Conservation (phyloP, 768 basidiomycete genomes). For the Clitopilus passeckerianus region DNA sequence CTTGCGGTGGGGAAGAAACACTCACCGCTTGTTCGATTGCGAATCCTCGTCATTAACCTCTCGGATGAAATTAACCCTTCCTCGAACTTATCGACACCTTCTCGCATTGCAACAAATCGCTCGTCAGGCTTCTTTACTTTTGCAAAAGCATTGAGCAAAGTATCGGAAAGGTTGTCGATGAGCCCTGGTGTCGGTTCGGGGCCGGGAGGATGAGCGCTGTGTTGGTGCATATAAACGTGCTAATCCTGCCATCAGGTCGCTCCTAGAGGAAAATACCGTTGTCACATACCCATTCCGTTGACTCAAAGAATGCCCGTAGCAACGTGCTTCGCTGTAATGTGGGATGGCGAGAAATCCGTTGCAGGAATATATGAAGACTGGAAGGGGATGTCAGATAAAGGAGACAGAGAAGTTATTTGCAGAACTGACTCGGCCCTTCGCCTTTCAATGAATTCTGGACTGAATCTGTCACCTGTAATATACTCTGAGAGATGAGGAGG, state of each 20-base stretch:
- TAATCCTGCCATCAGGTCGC: conserved; percentile 22
- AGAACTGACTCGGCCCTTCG: conserved; percentile 75
- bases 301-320: conserved; percentile 92
- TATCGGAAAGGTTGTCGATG: conserved; percentile 94
- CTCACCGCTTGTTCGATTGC: conserved; percentile 86
- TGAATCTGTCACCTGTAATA: conserved; percentile 95
- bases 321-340: conserved; percentile 89
- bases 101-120: conserved; percentile 88
- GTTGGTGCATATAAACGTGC: conserved; percentile 98
- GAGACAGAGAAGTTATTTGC: not conserved
- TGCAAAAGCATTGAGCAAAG: conserved; percentile 92
- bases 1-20: conserved; percentile 18
- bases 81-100: conserved; percentile 92
- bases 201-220: conserved; percentile 85
- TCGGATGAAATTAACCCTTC: conserved; percentile 85
- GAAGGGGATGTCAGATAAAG: not conserved
- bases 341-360: conserved; percentile 89
- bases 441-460: conserved; percentile 94
- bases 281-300: conserved; percentile 90
- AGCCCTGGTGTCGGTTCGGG: conserved; percentile 77
- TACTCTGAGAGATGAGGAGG: conserved; percentile 59
- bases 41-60: conserved; percentile 71
- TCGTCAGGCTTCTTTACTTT: conserved; percentile 97
- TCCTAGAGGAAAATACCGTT: conserved; percentile 1
- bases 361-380: conserved; percentile 89